Percentiles rank a stretch among this genome's conserved stretches.
phyloP scores from a whole-genome alignment of 1,284 basidiomycete species.

The Clitocybe nebularis region DNA sequence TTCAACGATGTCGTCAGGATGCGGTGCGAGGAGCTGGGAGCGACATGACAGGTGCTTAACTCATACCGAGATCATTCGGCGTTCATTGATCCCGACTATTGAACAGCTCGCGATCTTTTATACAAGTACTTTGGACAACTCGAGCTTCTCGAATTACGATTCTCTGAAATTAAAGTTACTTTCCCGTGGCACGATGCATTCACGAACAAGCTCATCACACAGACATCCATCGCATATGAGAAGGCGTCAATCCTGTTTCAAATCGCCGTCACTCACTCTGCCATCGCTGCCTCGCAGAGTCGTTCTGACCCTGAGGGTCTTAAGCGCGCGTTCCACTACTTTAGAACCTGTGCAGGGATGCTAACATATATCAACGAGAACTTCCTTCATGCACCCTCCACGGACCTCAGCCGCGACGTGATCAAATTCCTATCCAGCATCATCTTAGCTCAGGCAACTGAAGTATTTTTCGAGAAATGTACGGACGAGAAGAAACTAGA shows the following conservation, averaged over 20 bases:
- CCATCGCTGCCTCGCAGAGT: slow-evolving; percentile 81
- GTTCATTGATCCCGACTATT: not conserved
- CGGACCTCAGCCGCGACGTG: slow-evolving; percentile 91
- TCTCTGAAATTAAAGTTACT: slow-evolving; percentile 93
- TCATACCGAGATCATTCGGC: not conserved
- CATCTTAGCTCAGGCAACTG: slow-evolving; percentile 91
- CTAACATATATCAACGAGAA: slow-evolving; percentile 99
- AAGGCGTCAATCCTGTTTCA: slow-evolving; percentile 98
- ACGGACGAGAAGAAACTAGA: slow-evolving; percentile 85
- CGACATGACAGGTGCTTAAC: slow-evolving; percentile 74
- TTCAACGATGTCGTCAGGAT: slow-evolving; percentile 92
- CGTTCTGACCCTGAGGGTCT: slow-evolving; percentile 90
- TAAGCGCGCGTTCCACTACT: slow-evolving; percentile 92
- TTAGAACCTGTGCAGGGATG: slow-evolving; percentile 94
- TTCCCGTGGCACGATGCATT: slow-evolving; percentile 98
- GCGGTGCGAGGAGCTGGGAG: slow-evolving; percentile 94
- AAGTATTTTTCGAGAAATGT: slow-evolving; percentile 96
- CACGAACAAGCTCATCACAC: slow-evolving; percentile 88
- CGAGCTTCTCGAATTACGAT: slow-evolving; percentile 94
- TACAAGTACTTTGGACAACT: slow-evolving; percentile 99
- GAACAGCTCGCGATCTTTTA: slow-evolving; percentile 80
- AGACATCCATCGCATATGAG: slow-evolving; percentile 96
- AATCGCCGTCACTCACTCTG: slow-evolving; percentile 90
- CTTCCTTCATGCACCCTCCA: slow-evolving; percentile 98
- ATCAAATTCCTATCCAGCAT: slow-evolving; percentile 88